These are phyloP conservation scores for Stephania cephalantha DNA, from an alignment of 164 flowering plant genomes.

Conservation along the genomic window DNA sequence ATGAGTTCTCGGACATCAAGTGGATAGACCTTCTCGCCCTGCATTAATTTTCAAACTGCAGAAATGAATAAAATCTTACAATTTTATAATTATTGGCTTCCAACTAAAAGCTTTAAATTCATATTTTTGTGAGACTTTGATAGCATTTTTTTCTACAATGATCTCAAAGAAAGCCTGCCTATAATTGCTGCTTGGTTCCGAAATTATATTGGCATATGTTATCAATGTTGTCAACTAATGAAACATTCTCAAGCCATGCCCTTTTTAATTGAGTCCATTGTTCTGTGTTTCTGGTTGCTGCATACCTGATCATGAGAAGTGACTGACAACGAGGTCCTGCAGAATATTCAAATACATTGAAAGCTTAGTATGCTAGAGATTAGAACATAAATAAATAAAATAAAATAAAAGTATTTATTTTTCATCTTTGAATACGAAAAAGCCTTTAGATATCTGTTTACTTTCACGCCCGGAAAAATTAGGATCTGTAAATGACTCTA, in stretches of 20 bases:
- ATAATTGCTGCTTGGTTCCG: neutral
- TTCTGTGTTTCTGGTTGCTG: conserved; percentile 14
- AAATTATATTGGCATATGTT: neutral
- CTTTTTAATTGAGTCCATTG: conserved; percentile 19
- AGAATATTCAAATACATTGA: neutral
- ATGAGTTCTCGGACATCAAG: conserved; percentile 24
- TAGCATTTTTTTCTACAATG: neutral
- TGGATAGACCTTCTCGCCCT: conserved; percentile 39
- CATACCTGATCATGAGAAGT: conserved; percentile 23
- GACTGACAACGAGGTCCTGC: conserved; percentile 12
- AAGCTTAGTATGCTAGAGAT: neutral
- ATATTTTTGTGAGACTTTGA: neutral
- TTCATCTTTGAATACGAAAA: neutral
- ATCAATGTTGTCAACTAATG: conserved; percentile 19
- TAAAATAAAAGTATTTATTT: no score
- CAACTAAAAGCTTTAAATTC: no score
- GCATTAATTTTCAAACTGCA: conserved; percentile 17
- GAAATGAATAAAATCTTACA: conserved; percentile 4
- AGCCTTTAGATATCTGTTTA: neutral
- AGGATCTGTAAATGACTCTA: neutral
- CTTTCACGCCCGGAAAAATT: neutral
- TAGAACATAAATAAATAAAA: neutral
- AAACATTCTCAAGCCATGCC: conserved; percentile 11
- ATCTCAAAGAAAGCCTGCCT: neutral
- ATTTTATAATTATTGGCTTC: no score